Base-by-base conservation (phyloP, 345 rosid species). In the Arabidopsis arenosa region DNA sequence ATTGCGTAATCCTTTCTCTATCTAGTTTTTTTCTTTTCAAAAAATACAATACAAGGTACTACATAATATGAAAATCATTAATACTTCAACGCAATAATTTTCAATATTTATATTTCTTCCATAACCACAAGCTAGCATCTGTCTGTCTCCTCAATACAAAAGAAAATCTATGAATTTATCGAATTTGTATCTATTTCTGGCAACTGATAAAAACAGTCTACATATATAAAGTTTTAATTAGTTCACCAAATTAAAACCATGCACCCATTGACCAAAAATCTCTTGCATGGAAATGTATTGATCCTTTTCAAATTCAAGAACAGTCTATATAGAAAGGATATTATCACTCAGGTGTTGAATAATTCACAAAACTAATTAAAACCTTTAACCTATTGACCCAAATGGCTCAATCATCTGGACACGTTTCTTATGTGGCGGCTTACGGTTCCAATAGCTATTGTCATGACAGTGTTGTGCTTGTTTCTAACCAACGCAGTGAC, bases 391-490 rank as follows among this genome's bases (percentile, higher is more conserved):
- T 44, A 9, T 30, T 43, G 9, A 56, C 13, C 33, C 21, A 70
- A 48, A 71, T 71, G 75, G 67, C 49, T 71, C 35, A 56, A 5
- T 59, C 26, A 13, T 37, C 9, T 2, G 10, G 56, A 10, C 30
- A 47, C 4, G 15, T 32, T 65, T 47, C 69, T 17, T 30, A 17
- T 47, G 57, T 13, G 11, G 17, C 5, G 26, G 45, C 2, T 7
- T 39, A 21, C 26, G 14, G 45, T 56, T 45, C 5, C 33, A 7
- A 52, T 32, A 10, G 9, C 66, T 17, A 44, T 44, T 1, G 2
- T 32, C 55, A 58, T 70, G 45, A 32, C 13, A 1, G 11, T 35
- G 37, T n/a, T 66, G 11, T 74, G 66, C n/a, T 51, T 74, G 15
- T n/a, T 57, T 45, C 4, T 57, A 28, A 23, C 59, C 37, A 26